Evolutionary conservation across 129 eudicot genomes (phyloP), one percentile per base, ranked within the genome.

Genomic region (Artemisia annua): DNA sequence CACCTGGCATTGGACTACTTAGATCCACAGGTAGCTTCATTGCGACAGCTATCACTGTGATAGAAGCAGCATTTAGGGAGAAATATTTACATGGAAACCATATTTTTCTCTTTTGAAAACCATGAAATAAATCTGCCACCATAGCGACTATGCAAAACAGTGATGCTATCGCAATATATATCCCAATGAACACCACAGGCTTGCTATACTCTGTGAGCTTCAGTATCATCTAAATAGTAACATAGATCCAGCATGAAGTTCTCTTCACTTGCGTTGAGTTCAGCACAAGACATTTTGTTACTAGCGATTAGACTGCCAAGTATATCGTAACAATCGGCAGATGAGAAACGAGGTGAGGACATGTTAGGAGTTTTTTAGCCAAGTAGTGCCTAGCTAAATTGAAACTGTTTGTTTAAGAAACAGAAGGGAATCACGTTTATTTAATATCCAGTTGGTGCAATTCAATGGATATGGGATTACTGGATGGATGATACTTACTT

Each of bases 81-180:
- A 77, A 77, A 4, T 12, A 77, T 14, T 77, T 69, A 56, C 56
- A 69, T 12, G 81, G 81, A 72, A 77, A 77, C 75, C 81, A 77
- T 0, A 24, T 22, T 26, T 67, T 76, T n/a, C 62, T 9, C 7
- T 48, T 48, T 2, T 54, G 55, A 12, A 77, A 57, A n/a, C 81
- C 81, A 50, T 58, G 53, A 11, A 69, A 49, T 19, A 69, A 16
- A 60, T 77, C 75, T 0, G 54, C 69, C 7, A 20, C 75, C 81
- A 69, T 77, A 14, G 53, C 63, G 5, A 77, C 11, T 22, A 72
- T 51, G 67, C 81, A 77, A n/a, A 60, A 43, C 4, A 58, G 20
- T 6, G 81, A 59, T 68, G 81, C 81, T 59, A 61, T 58, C 1
- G 81, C 69, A 1, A 77, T 60, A 18, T 77, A 77, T 14, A 77